These are phyloP conservation scores for Leccinum aurantiacum DNA, from an alignment of 768 basidiomycete genomes.

Conservation along the genomic window DNA sequence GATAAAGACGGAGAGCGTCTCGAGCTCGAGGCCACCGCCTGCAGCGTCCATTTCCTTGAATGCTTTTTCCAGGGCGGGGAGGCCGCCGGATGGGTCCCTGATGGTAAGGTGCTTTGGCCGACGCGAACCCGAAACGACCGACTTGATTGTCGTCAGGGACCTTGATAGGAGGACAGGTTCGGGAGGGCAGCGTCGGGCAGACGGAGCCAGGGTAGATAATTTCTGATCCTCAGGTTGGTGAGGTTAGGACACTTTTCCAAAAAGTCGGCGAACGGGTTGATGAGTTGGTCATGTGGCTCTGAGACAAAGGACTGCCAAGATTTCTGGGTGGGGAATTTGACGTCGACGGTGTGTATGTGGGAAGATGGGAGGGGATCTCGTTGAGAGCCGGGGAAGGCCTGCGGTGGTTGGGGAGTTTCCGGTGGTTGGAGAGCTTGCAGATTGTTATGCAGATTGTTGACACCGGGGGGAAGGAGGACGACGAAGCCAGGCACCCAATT, in stretches of 20 bases:
- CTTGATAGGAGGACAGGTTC: constrained; percentile 21
- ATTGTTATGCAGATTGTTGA: constrained; percentile 1
- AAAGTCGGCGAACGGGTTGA: constrained; percentile 27
- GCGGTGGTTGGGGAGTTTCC: neutral
- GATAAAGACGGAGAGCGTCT: constrained; percentile 35
- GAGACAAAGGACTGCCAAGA: constrained; percentile 29
- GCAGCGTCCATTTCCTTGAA: constrained; percentile 27
- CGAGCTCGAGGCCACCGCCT: constrained; percentile 23
- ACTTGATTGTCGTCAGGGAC: constrained; percentile 30
- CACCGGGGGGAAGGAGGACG: constrained; percentile 9
- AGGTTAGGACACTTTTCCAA: constrained; percentile 25
- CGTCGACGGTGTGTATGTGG: constrained; percentile 30
- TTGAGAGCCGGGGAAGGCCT: constrained; percentile 9
- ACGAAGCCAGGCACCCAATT: constrained; percentile 20
- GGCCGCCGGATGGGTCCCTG: constrained; percentile 24
- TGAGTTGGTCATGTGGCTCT: constrained; percentile 29
- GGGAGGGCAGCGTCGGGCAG: constrained; percentile 22
- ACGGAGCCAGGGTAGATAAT: constrained; percentile 28
- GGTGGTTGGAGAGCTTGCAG: constrained; percentile 9
- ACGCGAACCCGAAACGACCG: constrained; percentile 23
- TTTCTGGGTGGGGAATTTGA: constrained; percentile 32
- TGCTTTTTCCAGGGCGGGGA: constrained; percentile 24
- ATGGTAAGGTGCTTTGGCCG: constrained; percentile 24
- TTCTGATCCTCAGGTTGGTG: constrained; percentile 24
- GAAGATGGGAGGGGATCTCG: constrained; percentile 19